Percentiles rank a stretch among this genome's conserved stretches.
These are phyloP conservation scores for Toxoplasma gondii DNA, from an alignment of 169 alveolate species.

Conservation along the genomic window DNA sequence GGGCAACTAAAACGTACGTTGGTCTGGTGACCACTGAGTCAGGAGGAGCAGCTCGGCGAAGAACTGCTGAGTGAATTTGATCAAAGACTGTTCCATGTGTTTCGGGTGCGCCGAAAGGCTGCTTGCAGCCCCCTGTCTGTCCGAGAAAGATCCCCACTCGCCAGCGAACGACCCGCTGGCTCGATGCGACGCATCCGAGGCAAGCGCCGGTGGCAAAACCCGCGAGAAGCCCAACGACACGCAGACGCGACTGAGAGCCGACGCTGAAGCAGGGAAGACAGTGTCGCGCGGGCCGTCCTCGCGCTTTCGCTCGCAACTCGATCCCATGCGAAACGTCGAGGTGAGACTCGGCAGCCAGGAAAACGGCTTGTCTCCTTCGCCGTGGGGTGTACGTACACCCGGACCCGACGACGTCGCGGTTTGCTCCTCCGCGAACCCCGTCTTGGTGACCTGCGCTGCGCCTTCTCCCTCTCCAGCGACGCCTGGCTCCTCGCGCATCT, in stretches of 20 bases:
- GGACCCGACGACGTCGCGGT: too few species aligned
- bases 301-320: too few species aligned
- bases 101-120: not conserved
- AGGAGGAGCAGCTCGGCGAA: not conserved
- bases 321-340: too few species aligned
- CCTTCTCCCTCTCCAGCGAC: too few species aligned
- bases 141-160: not conserved
- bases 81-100: not conserved
- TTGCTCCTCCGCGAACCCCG: too few species aligned
- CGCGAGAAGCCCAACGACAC: not conserved
- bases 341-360: too few species aligned
- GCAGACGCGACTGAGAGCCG: not conserved
- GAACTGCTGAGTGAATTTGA: not conserved
- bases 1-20: not conserved
- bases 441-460: too few species aligned
- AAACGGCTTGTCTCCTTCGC: too few species aligned
- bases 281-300: too few species aligned
- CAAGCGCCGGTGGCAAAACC: not conserved
- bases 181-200: not conserved
- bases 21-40: not conserved
- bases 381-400: too few species aligned
- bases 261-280: too few species aligned
- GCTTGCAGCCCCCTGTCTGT: not conserved
- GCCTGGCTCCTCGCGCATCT: too few species aligned
- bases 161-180: not conserved